Conservation (phyloP, 345 rosid genomes). For the Nephelium lappaceum region DNA sequence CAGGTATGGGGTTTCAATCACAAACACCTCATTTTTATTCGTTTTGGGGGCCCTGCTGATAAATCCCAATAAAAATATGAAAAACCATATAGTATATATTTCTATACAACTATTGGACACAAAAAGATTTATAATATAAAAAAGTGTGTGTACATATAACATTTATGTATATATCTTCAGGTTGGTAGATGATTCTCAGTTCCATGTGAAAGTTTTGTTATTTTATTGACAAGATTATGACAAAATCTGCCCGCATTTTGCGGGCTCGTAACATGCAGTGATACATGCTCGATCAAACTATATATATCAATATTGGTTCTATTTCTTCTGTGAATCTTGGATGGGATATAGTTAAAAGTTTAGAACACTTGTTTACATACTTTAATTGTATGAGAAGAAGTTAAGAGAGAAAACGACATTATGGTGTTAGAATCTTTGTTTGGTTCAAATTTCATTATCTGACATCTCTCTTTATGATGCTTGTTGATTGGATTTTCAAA, state of each 20-base stretch:
- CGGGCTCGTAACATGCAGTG: conserved; percentile 26
- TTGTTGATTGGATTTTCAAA: conserved; percentile 16
- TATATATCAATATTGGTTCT: not conserved
- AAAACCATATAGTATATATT: not conserved
- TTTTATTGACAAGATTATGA: conserved; percentile 19
- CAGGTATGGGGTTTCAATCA: conserved; percentile 51
- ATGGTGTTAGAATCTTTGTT: conserved; percentile 24
- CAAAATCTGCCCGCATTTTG: conserved; percentile 29
- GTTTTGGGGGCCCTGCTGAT: conserved; percentile 19
- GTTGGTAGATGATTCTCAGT: conserved; percentile 37
- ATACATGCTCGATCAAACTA: not conserved
- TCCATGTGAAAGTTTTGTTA: conserved; percentile 34
- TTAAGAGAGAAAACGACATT: not conserved
- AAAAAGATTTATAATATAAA: not conserved
- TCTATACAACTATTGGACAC: not conserved
- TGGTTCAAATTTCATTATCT: conserved; percentile 19
- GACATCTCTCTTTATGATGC: not conserved
- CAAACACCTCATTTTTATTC: conserved; percentile 25
- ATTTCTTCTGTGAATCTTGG: not conserved
- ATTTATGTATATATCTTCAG: not conserved
- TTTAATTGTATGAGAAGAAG: too few species aligned
- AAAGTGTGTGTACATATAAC: not conserved
- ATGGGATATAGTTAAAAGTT: not conserved
- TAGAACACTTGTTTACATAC: not conserved
- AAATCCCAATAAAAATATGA: not conserved